These are phyloP conservation scores for Vigna mungo DNA, from an alignment of 306 rosid genomes.

Conservation along the genomic window DNA sequence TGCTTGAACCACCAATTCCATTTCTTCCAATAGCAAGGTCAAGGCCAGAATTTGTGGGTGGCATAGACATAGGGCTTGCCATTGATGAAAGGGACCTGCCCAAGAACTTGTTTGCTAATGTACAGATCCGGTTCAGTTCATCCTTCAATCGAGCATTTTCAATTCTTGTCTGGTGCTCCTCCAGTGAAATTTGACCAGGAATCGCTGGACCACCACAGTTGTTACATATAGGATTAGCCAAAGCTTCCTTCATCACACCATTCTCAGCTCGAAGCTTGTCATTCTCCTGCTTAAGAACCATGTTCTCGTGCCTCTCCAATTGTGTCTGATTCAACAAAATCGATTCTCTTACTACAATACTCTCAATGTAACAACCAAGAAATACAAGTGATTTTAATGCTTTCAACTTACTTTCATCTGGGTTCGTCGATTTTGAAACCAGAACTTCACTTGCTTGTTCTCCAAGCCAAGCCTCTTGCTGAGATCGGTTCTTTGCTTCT, in stretches of 20 bases:
- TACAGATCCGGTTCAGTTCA: constrained; percentile 65
- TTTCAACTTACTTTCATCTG: constrained; percentile 79
- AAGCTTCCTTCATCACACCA: constrained; percentile 68
- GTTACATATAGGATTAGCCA: constrained; percentile 72
- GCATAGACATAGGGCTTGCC: constrained; percentile 46
- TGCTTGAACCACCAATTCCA: constrained; percentile 56
- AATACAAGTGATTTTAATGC: background rate
- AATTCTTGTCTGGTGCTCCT: constrained; percentile 80
- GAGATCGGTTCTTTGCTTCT: constrained; percentile 86
- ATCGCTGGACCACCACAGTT: constrained; percentile 86
- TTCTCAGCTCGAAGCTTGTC: constrained; percentile 92
- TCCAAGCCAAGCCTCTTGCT: constrained; percentile 75
- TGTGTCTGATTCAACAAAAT: constrained; percentile 64
- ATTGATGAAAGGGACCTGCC: constrained; percentile 69
- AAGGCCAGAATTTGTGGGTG: constrained; percentile 52
- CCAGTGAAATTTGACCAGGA: constrained; percentile 76
- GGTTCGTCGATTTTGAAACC: constrained; percentile 95
- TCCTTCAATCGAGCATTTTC: constrained; percentile 84
- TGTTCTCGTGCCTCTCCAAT: constrained; percentile 89
- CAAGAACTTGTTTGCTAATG: constrained; percentile 67
- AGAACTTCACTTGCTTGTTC: constrained; percentile 88
- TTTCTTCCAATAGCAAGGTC: constrained; percentile 78
- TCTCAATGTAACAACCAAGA: background rate
- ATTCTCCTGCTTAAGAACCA: constrained; percentile 79
- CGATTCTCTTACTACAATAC: constrained; percentile 19